These are phyloP conservation scores for Trichosanthes cucumerina DNA, from an alignment of 306 rosid genomes.

Conservation along the genomic window DNA sequence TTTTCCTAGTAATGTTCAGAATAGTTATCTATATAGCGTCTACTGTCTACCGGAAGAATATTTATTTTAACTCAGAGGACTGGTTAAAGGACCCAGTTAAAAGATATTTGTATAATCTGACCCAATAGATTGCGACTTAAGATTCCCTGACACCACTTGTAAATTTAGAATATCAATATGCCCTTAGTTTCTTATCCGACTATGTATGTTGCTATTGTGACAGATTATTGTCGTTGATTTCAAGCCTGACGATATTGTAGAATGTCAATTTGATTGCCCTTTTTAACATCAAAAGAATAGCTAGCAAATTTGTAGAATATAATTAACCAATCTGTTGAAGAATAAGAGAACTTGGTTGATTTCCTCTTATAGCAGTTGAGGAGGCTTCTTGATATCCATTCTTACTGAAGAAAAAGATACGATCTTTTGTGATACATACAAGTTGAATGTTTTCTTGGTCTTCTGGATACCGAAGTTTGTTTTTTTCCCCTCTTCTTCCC, in stretches of 20 bases:
- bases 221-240: background rate
- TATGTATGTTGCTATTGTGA: background rate
- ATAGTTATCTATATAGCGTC: background rate
- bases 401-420: background rate
- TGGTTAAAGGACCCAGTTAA: background rate
- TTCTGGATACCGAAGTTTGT: background rate
- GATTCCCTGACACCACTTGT: background rate
- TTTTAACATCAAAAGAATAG: background rate
- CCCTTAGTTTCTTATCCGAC: background rate
- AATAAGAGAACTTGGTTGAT: background rate
- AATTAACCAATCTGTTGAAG: background rate
- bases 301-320: constrained; percentile 3
- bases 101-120: background rate
- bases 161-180: background rate
- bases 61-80: background rate
- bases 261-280: background rate
- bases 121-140: background rate
- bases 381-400: background rate
- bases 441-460: background rate
- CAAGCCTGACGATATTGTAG: background rate
- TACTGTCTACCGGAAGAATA: background rate
- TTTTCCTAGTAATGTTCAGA: constrained; percentile 12
- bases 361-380: background rate
- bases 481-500: background rate
- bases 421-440: background rate